Evolutionary conservation across 345 rosid genomes (phyloP).

Genomic region (Eucalyptus virginea): DNA sequence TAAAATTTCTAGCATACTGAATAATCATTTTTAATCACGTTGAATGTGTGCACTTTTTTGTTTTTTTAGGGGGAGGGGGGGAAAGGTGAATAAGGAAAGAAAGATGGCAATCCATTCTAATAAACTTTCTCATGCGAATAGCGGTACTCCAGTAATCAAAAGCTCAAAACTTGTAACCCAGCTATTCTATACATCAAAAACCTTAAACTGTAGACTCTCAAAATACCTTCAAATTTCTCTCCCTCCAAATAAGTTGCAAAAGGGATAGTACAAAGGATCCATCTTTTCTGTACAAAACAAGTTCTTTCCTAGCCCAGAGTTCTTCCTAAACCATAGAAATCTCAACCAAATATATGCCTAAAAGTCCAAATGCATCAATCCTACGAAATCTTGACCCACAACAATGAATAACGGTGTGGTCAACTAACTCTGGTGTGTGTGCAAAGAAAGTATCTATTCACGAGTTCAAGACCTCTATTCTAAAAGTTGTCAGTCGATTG

Average conservation of each 20-base stretch:
- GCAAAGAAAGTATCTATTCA: not conserved
- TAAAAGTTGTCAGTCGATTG: not conserved
- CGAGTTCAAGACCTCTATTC: not conserved
- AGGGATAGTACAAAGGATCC: not conserved
- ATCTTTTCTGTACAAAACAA: not conserved
- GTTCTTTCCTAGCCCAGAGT: not conserved
- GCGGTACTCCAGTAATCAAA: not conserved
- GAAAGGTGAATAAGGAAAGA: not conserved
- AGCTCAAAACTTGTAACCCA: not conserved
- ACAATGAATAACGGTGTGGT: not conserved
- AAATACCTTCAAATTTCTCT: not conserved
- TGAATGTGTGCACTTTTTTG: not conserved
- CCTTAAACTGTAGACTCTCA: not conserved
- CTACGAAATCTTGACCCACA: not conserved
- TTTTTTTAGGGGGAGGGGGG: not conserved
- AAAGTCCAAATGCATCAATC: not conserved
- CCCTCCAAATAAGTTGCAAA: not conserved
- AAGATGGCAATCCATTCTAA: not conserved
- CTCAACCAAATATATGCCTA: not conserved
- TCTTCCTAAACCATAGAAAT: not conserved
- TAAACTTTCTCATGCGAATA: not conserved
- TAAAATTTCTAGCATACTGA: not conserved
- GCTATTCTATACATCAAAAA: not conserved
- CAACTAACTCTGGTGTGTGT: not conserved
- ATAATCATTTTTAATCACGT: not conserved